Evolutionary conservation across 2,329 filamentous ascomycete species (phyloP).

Genomic region (Tolypocladium ovalisporum): DNA sequence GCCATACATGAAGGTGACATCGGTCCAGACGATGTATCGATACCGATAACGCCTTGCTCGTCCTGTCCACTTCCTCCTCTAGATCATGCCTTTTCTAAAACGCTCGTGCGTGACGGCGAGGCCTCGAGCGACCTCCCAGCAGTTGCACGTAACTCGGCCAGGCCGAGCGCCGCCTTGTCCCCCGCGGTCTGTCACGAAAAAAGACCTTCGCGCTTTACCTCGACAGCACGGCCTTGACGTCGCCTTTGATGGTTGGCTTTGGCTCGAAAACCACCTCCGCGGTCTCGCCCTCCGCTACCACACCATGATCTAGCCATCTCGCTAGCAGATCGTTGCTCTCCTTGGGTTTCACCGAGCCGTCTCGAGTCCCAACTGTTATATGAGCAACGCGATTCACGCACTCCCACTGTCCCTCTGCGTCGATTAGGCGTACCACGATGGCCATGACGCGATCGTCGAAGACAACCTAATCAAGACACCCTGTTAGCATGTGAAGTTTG

Average conservation of each 20-base stretch:
- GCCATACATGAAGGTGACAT: no score
- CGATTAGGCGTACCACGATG: slow-evolving; percentile 67
- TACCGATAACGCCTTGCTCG: background rate
- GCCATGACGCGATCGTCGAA: slow-evolving; percentile 87
- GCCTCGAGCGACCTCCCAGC: background rate
- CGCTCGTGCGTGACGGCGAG: background rate
- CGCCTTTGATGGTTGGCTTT: slow-evolving; percentile 35
- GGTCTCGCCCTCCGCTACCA: slow-evolving; percentile 29
- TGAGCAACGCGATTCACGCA: slow-evolving; percentile 74
- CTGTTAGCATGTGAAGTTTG: background rate
- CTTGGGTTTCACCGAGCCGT: slow-evolving; percentile 69
- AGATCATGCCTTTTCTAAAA: background rate
- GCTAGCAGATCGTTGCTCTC: slow-evolving; percentile 83
- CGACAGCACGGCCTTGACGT: slow-evolving; percentile 37
- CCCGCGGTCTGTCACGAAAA: background rate
- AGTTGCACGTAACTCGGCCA: background rate
- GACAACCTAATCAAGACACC: slow-evolving; percentile 43
- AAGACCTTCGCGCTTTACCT: slow-evolving; percentile 20
- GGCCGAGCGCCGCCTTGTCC: background rate
- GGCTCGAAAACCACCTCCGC: slow-evolving; percentile 38
- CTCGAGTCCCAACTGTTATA: slow-evolving; percentile 78
- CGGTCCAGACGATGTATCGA: background rate
- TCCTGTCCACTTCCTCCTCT: background rate
- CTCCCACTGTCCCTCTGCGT: slow-evolving; percentile 45
- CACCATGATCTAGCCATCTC: slow-evolving; percentile 56